Base-by-base conservation (phyloP, 495 filamentous ascomycete genomes). In the Penicillium salamii region DNA sequence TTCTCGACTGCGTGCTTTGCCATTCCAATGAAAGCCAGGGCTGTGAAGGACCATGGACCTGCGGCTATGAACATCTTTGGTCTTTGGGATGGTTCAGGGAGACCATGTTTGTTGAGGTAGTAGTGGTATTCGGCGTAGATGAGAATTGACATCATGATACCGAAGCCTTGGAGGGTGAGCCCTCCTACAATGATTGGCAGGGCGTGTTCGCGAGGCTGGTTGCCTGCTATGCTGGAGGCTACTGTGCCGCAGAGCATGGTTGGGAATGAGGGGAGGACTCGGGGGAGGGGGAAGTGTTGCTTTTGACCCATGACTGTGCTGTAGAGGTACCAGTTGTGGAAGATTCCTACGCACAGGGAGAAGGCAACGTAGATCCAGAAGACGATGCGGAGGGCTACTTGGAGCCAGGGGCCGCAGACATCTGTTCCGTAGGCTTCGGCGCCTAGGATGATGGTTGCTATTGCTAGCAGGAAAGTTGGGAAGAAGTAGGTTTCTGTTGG, bases 31-130 rank as follows among this genome's bases (percentile, higher is more conserved):
- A 86, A 57, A 6, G 82, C 81, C 1, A 82, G 63, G 31, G 69
- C 74, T 0, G 83, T 85, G 58, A 85, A 87, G 5, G 74, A 72
- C 4, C 80, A 66, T 7, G 80, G 80, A 2, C 77, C 82, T 12
- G 84, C 81, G 1, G 79, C 76, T 38, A 86, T 84, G 62, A 84
- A 85, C 77, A 86, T 82, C 6, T 75, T 76, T 2, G 77, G 72
- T 24, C 79, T 63, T 5, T 42, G 38, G 6, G 32, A 38, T 49
- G 72, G 50, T 48, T 66, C n/a, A 52, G 79, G 51, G 6, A 83
- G 57, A 0, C 80, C 80, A 40, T 66, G 70, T 13, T 64, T 65
- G 57, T 80, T 78, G 24, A 83, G 52, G 4, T 74, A 57, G 14
- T 61, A 59, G 24, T 81, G 58, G 34, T 77, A 83, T 18, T 63